phyloP scores from a whole-genome alignment of 2,329 filamentous ascomycete genomes.

The Oidium heveae region DNA sequence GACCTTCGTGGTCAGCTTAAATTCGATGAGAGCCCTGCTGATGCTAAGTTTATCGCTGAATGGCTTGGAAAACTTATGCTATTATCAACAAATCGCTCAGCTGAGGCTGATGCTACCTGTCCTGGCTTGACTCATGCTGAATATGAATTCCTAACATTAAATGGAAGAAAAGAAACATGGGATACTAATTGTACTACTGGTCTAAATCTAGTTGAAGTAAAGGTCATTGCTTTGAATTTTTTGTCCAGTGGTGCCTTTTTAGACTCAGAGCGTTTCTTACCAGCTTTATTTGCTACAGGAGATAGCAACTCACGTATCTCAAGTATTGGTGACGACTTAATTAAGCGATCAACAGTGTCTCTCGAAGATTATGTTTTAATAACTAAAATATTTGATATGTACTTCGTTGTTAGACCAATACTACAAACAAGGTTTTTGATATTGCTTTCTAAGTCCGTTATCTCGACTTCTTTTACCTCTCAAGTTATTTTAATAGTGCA shows the following conservation, averaged over 20 bases:
- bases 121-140: slow-evolving; percentile 40
- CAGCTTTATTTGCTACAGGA: slow-evolving; percentile 60
- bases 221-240: slow-evolving; percentile 42
- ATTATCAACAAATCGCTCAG: slow-evolving; percentile 18
- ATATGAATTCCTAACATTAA: slow-evolving; percentile 39
- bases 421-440: slow-evolving; percentile 55
- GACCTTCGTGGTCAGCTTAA: slow-evolving; percentile 39
- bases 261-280: slow-evolving; percentile 60
- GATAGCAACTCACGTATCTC: slow-evolving; percentile 61
- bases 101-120: slow-evolving; percentile 12
- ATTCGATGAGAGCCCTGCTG: slow-evolving; percentile 32
- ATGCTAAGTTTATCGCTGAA: slow-evolving; percentile 46
- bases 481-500: slow-evolving; percentile 45
- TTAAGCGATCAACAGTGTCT: slow-evolving; percentile 55
- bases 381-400: slow-evolving; percentile 42
- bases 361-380: slow-evolving; percentile 45
- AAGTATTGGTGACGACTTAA: slow-evolving; percentile 63
- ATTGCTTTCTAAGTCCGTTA: slow-evolving; percentile 51
- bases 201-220: slow-evolving; percentile 42
- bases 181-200: slow-evolving; percentile 32
- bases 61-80: slow-evolving; percentile 61
- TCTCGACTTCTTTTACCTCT: slow-evolving; percentile 42
- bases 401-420: slow-evolving; percentile 44
- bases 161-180: slow-evolving; percentile 45
- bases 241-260: slow-evolving; percentile 68